Evolutionary conservation across 2,329 filamentous ascomycete species (phyloP), one percentile per base, ranked within the genome.

Genomic region (Stagonosporopsis rhizophila): DNA sequence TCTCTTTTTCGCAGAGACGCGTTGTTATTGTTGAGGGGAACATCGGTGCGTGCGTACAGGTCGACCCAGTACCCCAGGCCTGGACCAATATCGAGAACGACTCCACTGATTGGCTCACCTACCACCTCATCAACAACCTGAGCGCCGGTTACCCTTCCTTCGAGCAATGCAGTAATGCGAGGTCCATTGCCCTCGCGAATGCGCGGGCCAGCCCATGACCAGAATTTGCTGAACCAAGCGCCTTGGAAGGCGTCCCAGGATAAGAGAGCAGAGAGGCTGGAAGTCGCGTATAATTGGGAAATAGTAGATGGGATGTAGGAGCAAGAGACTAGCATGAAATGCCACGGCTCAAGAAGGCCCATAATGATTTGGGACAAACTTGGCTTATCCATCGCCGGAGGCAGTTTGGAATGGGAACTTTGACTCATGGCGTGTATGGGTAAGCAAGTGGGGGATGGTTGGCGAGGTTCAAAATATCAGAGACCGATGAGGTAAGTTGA

Each of bases 21-120:
- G 22, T 42, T 32, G 17, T 41, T 22, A n/a, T 41, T 35, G 7
- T 48, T 20, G 15, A 61, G 45, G 1, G 61, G 59, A 6, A 57
- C 44, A 14, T 56, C 46, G 3, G 52, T 44, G 15, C 51, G 39
- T 2, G 45, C 52, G 27, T 60, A 64, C 20, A 64, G 22, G 46
- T 64, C 61, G 2, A 64, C 56, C 61, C 59, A 64, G 34, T 59
- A 64, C 1, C 61, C 61, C 6, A 59, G n/a, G n/a, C 61, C 61
- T 1, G 61, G 61, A 1, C 61, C 61, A 19, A 64, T 62, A 19
- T 64, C 61, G 11, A 64, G 28, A 1, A 64, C 54, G 11, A 60
- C 46, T 6, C 61, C 61, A n/a, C 54, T 53, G 14, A 62, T 52
- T 14, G 61, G 57, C 28, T 48, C 46, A 11, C 46, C 47, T 1